phyloP scores from a whole-genome alignment of 176 grass and related monocot species.

The Avena insularis region DNA sequence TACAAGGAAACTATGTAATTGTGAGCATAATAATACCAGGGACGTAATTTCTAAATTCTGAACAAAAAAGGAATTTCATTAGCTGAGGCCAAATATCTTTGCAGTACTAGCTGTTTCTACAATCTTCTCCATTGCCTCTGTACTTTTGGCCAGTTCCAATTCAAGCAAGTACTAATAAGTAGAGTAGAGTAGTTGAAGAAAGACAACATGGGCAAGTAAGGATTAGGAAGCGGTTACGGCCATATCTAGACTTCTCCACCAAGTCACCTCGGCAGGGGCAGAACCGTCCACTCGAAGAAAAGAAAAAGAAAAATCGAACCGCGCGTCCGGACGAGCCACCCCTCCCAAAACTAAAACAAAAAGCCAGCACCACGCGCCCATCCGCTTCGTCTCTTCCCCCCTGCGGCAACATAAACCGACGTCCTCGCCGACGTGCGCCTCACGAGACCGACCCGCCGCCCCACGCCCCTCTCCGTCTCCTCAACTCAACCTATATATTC shows the following conservation, averaged over 20 bases:
- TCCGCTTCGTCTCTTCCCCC: not conserved
- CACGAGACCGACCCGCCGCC: slow-evolving; percentile 39
- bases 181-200: not conserved
- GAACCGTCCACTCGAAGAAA: slow-evolving; percentile 9
- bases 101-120: not conserved
- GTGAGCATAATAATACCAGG: not conserved
- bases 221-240: slow-evolving; percentile 15
- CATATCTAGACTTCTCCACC: slow-evolving; percentile 52
- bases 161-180: slow-evolving; percentile 31
- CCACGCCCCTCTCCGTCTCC: not conserved
- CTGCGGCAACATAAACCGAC: slow-evolving; percentile 27
- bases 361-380: not conserved
- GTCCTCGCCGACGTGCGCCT: slow-evolving; percentile 24
- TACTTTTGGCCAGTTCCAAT: not conserved
- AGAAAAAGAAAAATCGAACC: not conserved
- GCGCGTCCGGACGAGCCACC: not conserved
- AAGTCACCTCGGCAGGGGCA: slow-evolving; percentile 42
- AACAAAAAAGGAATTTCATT: not conserved
- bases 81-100: not conserved
- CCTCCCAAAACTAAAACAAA: not conserved
- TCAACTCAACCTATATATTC: slow-evolving; percentile 47
- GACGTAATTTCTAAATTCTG: not conserved
- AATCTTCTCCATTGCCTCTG: not conserved
- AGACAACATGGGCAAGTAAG: not conserved
- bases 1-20: no score